Conservation (phyloP, 257 asterid genomes). For the Sherardia arvensis region DNA sequence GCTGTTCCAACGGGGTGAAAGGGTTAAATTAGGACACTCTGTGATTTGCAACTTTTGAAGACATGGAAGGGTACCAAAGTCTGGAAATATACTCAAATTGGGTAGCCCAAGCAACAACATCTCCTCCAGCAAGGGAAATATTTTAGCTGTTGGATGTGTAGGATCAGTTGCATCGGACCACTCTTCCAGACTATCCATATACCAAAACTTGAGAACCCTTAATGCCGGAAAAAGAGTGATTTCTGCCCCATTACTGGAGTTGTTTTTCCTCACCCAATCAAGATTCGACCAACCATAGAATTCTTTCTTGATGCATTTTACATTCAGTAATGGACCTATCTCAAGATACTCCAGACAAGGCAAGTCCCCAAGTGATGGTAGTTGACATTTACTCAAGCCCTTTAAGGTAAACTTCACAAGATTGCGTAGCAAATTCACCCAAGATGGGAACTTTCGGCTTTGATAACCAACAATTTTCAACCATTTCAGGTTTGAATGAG, state of each 20-base stretch:
- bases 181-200: not conserved
- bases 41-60: not conserved
- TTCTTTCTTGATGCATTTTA: not conserved
- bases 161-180: not conserved
- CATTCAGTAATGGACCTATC: not conserved
- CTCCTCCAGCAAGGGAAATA: not conserved
- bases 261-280: not conserved
- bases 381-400: not conserved
- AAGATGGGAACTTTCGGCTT: slow-evolving; percentile 16
- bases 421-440: slow-evolving; percentile 9
- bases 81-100: not conserved
- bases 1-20: not conserved
- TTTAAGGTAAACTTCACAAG: not conserved
- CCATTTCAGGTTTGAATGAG: slow-evolving; percentile 14
- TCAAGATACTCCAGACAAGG: not conserved
- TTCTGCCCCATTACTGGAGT: not conserved
- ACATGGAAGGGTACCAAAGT: not conserved
- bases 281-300: slow-evolving; percentile 3
- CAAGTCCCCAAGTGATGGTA: slow-evolving; percentile 19
- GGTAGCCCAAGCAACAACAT: not conserved
- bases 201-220: not conserved
- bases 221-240: not conserved
- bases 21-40: not conserved
- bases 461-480: slow-evolving; percentile 9
- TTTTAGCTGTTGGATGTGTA: not conserved